Conservation (phyloP, 2,329 filamentous ascomycete species). For the Calonectria hongkongensis region DNA sequence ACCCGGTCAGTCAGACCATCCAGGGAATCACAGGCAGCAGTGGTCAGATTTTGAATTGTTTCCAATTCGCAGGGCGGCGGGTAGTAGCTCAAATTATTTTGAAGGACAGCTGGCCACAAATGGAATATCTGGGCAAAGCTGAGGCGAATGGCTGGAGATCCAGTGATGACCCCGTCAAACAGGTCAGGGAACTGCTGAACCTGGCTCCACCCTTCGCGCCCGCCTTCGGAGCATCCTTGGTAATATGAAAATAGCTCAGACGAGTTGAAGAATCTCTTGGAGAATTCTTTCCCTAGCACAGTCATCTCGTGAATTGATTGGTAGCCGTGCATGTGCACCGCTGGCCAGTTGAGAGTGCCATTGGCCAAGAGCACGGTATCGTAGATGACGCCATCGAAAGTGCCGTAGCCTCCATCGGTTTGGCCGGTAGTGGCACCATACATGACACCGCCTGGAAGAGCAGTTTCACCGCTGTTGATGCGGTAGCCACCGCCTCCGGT, state of each 20-base stretch:
- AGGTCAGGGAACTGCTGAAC: not conserved
- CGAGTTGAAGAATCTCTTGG: constrained; percentile 10
- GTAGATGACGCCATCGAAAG: not conserved
- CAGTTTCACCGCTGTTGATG: not conserved
- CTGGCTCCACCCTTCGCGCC: constrained; percentile 17
- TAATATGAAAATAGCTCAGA: constrained; percentile 13
- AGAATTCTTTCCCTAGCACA: not conserved
- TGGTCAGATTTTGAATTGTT: constrained; percentile 7
- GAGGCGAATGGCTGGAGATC: constrained; percentile 17
- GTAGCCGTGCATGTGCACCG: constrained; percentile 12
- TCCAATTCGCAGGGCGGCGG: constrained; percentile 9
- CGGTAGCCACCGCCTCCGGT: constrained; percentile 11
- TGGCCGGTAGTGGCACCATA: constrained; percentile 14
- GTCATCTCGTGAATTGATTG: constrained; percentile 7
- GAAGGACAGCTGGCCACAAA: constrained; percentile 8
- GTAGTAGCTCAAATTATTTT: constrained; percentile 14
- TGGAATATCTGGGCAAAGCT: constrained; percentile 21
- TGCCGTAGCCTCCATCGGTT: constrained; percentile 16
- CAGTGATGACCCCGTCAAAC: not conserved
- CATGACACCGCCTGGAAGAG: constrained; percentile 4
- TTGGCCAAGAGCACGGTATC: constrained; percentile 1
- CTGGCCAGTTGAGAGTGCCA: constrained; percentile 1
- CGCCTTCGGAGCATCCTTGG: constrained; percentile 16
- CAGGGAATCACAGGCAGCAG: constrained; percentile 7
- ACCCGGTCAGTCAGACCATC: constrained; percentile 1